These are phyloP conservation scores for Anthoceros angustus DNA, from an alignment of 225 moss, liverwort and hornwort genomes.

Conservation along the genomic window DNA sequence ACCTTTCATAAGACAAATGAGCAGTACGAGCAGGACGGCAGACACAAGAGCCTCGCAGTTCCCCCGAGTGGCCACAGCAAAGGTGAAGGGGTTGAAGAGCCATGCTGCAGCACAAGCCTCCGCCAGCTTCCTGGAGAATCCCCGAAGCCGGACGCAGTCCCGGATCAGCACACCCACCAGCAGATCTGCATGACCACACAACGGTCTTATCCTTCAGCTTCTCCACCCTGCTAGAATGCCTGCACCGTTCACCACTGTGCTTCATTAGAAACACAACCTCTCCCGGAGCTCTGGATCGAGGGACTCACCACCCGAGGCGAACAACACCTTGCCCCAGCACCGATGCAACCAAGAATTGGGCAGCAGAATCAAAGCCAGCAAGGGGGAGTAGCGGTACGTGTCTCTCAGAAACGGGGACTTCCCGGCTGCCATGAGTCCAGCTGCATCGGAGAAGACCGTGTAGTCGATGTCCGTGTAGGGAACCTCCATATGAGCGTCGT, in stretches of 20 bases:
- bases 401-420: conserved; percentile 68
- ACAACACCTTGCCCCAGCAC: conserved; percentile 86
- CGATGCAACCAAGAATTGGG: conserved; percentile 65
- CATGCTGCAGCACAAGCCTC: conserved; percentile 48
- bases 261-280: background rate
- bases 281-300: background rate
- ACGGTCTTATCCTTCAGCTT: conserved; percentile 13
- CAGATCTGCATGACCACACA: conserved; percentile 54
- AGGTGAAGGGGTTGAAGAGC: conserved; percentile 98
- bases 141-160: conserved; percentile 54
- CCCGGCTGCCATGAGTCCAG: conserved; percentile 50
- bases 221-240: background rate
- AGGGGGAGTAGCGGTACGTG: conserved; percentile 84
- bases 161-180: conserved; percentile 55
- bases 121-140: conserved; percentile 32
- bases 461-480: conserved; percentile 93
- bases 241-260: background rate
- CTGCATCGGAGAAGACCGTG: conserved; percentile 81
- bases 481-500: conserved; percentile 71
- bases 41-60: conserved; percentile 91
- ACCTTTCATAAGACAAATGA: conserved; percentile 91
- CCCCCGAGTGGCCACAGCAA: conserved; percentile 89
- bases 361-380: conserved; percentile 60
- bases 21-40: conserved; percentile 66
- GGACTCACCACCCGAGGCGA: conserved; percentile 51